Evolutionary conservation across 306 rosid genomes (phyloP).

Genomic region (Heteromeles arbutifolia): DNA sequence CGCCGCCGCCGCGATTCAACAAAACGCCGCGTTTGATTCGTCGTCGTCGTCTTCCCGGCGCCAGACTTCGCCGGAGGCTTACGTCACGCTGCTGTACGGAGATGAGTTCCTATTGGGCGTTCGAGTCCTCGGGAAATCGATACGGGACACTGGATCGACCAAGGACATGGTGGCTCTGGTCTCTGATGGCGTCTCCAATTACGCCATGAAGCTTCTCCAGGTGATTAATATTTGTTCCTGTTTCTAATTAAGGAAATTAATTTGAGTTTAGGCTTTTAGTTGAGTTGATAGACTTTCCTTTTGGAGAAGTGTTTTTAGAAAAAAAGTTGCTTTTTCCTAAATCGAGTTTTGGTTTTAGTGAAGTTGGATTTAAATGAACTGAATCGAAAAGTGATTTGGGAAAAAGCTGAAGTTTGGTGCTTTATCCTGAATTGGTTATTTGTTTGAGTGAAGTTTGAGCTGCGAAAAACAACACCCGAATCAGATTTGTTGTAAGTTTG

Average conservation of each 20-base stretch:
- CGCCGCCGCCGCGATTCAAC: slow-evolving; percentile 28
- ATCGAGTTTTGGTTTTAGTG: background rate
- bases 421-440: background rate
- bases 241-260: background rate
- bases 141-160: slow-evolving; percentile 69
- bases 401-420: background rate
- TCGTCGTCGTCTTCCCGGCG: slow-evolving; percentile 24
- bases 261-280: slow-evolving; percentile 1
- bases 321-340: background rate
- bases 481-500: background rate
- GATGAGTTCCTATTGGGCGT: slow-evolving; percentile 95
- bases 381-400: background rate
- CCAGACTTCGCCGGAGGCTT: slow-evolving; percentile 54
- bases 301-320: background rate
- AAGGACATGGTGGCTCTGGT: slow-evolving; percentile 91
- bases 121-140: slow-evolving; percentile 90
- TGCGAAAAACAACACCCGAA: background rate
- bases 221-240: slow-evolving; percentile 18
- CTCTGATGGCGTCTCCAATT: slow-evolving; percentile 90
- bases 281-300: background rate
- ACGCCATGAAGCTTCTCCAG: slow-evolving; percentile 68
- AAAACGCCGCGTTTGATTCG: slow-evolving; percentile 15
- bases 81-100: slow-evolving; percentile 87
- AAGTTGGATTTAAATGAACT: background rate
- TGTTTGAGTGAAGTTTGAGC: background rate